These are phyloP conservation scores for Trypethelium eluteriae DNA, from an alignment of 495 filamentous ascomycete species.

Conservation along the genomic window DNA sequence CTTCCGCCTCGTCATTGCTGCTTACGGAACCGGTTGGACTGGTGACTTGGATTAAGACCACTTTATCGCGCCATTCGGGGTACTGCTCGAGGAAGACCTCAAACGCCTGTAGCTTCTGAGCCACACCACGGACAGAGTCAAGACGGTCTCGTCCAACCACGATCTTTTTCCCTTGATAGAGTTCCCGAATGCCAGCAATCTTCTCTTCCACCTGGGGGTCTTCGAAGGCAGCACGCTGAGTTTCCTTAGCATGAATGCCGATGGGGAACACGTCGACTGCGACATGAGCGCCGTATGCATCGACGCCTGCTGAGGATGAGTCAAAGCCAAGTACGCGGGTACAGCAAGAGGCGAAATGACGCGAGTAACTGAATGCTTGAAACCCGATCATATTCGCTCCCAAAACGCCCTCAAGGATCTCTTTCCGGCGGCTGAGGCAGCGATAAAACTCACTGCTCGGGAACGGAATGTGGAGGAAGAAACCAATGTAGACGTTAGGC, in stretches of 20 bases:
- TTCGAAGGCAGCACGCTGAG: constrained; percentile 63
- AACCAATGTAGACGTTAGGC: constrained; percentile 79
- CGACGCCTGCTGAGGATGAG: constrained; percentile 68
- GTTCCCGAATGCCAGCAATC: constrained; percentile 53
- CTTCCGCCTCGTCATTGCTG: constrained; percentile 54
- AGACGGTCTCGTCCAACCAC: constrained; percentile 91
- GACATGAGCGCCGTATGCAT: constrained; percentile 80
- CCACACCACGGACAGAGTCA: constrained; percentile 80
- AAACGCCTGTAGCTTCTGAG: constrained; percentile 88
- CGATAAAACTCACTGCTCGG: constrained; percentile 89
- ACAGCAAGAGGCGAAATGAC: constrained; percentile 88
- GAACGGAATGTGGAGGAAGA: constrained; percentile 87
- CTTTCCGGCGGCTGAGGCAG: constrained; percentile 76
- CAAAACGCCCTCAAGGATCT: constrained; percentile 77
- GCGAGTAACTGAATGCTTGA: constrained; percentile 85
- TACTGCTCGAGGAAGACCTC: constrained; percentile 81
- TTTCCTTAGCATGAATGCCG: constrained; percentile 70
- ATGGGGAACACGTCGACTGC: constrained; percentile 87
- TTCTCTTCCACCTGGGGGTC: constrained; percentile 59
- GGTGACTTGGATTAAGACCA: constrained; percentile 91
- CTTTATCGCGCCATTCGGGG: constrained; percentile 81
- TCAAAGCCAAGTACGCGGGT: constrained; percentile 79
- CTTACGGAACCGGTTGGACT: constrained; percentile 73
- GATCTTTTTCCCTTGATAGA: constrained; percentile 77
- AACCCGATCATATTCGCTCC: constrained; percentile 88